Conservation (phyloP, 805 yeast genomes). For the Cyberlindnera veronae region DNA sequence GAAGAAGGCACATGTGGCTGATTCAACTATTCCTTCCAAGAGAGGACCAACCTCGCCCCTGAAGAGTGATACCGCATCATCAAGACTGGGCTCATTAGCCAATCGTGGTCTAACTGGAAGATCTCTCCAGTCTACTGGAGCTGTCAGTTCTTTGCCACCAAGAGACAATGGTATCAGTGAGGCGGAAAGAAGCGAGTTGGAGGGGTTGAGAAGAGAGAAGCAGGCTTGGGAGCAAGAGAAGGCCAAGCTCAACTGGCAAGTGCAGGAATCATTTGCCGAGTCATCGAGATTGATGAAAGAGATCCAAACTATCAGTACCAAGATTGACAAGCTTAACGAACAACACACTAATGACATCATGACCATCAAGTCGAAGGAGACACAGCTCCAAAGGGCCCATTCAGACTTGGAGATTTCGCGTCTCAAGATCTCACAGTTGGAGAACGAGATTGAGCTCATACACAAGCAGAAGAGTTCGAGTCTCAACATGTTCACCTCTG, state of each 20-base stretch:
- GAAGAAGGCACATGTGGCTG: constrained; percentile 9
- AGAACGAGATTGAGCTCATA: constrained; percentile 40
- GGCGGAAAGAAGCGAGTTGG: constrained; percentile 41
- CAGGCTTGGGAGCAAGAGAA: constrained; percentile 32
- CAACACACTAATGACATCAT: constrained; percentile 50
- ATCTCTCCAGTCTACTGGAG: constrained; percentile 34
- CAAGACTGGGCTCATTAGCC: constrained; percentile 19
- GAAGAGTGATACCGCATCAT: constrained; percentile 36
- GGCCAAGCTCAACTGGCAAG: constrained; percentile 28
- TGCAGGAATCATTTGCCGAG: constrained; percentile 29
- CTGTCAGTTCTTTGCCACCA: constrained; percentile 11
- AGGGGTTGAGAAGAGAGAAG: constrained; percentile 51
- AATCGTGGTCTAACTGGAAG: constrained; percentile 40
- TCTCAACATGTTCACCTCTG: constrained; percentile 7
- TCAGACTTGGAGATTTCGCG: constrained; percentile 61
- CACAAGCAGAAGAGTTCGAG: constrained; percentile 30
- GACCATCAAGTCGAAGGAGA: constrained; percentile 61
- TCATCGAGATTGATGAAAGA: constrained; percentile 27
- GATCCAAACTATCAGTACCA: constrained; percentile 17
- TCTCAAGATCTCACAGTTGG: constrained; percentile 49
- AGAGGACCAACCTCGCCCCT: constrained; percentile 71
- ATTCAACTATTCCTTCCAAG: constrained; percentile 54
- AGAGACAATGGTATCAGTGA: constrained; percentile 13
- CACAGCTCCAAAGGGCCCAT: constrained; percentile 56
- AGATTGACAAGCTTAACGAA: constrained; percentile 42